Base-by-base conservation (phyloP, 768 basidiomycete genomes). In the Leucogyrophana mollusca region DNA sequence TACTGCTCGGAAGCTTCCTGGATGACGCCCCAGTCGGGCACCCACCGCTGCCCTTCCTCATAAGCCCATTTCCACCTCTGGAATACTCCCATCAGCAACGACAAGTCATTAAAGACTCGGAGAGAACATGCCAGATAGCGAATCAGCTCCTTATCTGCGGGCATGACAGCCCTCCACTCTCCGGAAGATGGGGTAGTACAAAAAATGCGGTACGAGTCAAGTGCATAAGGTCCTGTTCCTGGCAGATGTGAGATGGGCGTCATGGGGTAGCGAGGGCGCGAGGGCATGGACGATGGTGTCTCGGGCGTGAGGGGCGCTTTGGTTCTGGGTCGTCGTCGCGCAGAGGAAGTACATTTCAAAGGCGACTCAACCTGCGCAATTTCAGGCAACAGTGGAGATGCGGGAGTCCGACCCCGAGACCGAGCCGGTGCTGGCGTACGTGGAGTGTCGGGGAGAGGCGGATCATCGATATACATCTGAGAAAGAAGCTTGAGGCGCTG, bases 41-140 rank as follows among this genome's bases (percentile, higher is more conserved):
- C 27, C 82, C 82, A 85, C 46, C 73, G 56, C 47, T 70, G 72
- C 5, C 68, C 64, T 43, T 82, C 78, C 24, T 71, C 65, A 25
- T 72, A 69, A 1, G 85, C 85, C 86, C 86, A 88, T 59, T 79
- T 80, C 86, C 85, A 89, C 49, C 73, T 78, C 86, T 89, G 47
- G 34, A 34, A 41, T 8, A 34, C 25, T 32, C 4, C 20, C 17
- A 34, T 36, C 23, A 27, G n/a, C 20, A 16, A 41, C 24, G 17
- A 14, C 27, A 40, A 17, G 40, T 20, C 21, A 18, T 22, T 37
- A 22, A 40, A 6, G 27, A 13, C 6, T 13, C 27, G 13, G 34
- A 43, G 20, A n/a, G 27, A n/a, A 63, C 81, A 51, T 52, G 85
- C 87, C 59, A 89, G 56, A 56, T 84, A 88, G 42, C 74, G 73